Evolutionary conservation across 2,329 filamentous ascomycete species (phyloP).

Genomic region (Pestalotiopsis sp.): DNA sequence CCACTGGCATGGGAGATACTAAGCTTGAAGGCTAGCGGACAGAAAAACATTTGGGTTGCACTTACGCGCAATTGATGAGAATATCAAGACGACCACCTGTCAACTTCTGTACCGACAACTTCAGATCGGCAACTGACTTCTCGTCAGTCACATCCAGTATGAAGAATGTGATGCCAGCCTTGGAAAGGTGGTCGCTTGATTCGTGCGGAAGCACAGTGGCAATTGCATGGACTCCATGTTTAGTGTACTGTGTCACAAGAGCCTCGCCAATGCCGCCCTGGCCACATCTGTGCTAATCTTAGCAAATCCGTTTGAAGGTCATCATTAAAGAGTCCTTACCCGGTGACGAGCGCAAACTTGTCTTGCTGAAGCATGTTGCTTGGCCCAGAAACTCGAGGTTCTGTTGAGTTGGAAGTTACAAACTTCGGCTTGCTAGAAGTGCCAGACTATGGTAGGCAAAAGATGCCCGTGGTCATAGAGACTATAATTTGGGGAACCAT

Average conservation of each 20-base stretch:
- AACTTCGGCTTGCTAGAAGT: neutral
- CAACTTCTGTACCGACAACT: neutral
- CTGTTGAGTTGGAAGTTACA: neutral
- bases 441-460: too few species aligned
- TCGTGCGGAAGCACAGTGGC: constrained; percentile 21
- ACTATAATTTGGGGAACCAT: too few species aligned
- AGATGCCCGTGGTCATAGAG: too few species aligned
- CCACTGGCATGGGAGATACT: neutral
- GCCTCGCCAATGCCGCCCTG: constrained; percentile 24
- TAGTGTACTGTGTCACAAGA: constrained; percentile 18
- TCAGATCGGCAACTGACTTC: constrained; percentile 7
- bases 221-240: constrained; percentile 14
- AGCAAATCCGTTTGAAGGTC: neutral
- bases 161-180: constrained; percentile 17
- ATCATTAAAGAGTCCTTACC: neutral
- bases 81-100: constrained; percentile 16
- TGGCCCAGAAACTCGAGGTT: neutral
- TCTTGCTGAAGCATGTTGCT: neutral
- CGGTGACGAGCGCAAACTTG: constrained; percentile 13
- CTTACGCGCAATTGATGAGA: constrained; percentile 21
- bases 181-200: constrained; percentile 15
- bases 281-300: constrained; percentile 18
- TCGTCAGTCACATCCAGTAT: constrained; percentile 20
- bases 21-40: neutral
- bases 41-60: neutral